Evolutionary conservation across 2,329 filamentous ascomycete genomes (phyloP).

Genomic region (Claviceps sp.): DNA sequence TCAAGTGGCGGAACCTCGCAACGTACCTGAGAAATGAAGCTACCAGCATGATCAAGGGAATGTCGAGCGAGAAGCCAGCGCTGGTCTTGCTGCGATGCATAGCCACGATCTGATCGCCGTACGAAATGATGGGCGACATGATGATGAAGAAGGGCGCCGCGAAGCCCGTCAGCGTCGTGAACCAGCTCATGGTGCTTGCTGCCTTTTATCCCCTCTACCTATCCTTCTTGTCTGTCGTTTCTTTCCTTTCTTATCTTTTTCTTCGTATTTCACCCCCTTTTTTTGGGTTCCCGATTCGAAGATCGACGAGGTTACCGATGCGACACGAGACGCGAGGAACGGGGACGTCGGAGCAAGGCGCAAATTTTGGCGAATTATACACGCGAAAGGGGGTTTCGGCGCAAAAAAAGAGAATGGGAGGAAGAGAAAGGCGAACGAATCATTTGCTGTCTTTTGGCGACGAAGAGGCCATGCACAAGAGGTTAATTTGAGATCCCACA

Average conservation of each 20-base stretch:
- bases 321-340: too few species aligned
- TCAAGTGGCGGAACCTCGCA: slow-evolving; percentile 5
- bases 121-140: slow-evolving; percentile 49
- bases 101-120: slow-evolving; percentile 50
- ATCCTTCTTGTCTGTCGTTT: background rate
- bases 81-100: slow-evolving; percentile 53
- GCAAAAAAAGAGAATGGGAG: too few species aligned
- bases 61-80: slow-evolving; percentile 57
- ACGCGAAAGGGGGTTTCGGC: too few species aligned
- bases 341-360: too few species aligned
- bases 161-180: slow-evolving; percentile 38
- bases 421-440: too few species aligned
- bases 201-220: too few species aligned
- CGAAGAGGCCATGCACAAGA: too few species aligned
- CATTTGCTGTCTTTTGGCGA: too few species aligned
- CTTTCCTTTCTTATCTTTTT: background rate
- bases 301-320: too few species aligned
- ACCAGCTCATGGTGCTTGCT: slow-evolving; percentile 23
- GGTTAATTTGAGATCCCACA: too few species aligned
- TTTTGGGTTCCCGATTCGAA: too few species aligned
- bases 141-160: slow-evolving; percentile 51
- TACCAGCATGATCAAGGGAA: slow-evolving; percentile 59
- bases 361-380: too few species aligned
- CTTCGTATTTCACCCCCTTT: background rate
- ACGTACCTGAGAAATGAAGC: slow-evolving; percentile 49